Evolutionary conservation across 208 protist genomes (phyloP).

Genomic region (Acanthamoeba quina): DNA sequence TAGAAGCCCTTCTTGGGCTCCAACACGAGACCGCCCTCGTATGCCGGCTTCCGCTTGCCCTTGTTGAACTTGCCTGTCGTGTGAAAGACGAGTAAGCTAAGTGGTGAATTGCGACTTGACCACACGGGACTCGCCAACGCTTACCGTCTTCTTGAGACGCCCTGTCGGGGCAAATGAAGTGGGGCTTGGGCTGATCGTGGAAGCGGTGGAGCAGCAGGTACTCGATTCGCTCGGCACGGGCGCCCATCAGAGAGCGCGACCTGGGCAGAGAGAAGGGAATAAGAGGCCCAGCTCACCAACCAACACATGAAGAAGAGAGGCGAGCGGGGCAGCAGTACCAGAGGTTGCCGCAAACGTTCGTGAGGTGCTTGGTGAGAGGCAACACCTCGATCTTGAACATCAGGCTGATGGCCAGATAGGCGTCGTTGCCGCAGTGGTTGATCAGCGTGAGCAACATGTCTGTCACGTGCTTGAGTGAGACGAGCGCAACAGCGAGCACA

Average conservation of each 20-base stretch:
- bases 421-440: constrained; percentile 86
- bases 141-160: constrained; percentile 16
- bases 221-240: constrained; percentile 98
- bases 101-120: background rate
- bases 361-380: constrained; percentile 98
- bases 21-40: constrained; percentile 93
- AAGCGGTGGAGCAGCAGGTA: constrained; percentile 98
- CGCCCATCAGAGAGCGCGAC: constrained; percentile 92
- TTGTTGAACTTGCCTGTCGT: constrained; percentile 14
- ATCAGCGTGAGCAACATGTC: constrained; percentile 68
- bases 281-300: background rate
- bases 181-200: constrained; percentile 75
- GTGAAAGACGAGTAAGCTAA: background rate
- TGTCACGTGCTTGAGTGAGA: constrained; percentile 54
- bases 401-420: constrained; percentile 92
- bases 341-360: constrained; percentile 96
- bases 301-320: background rate
- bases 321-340: constrained; percentile 87
- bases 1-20: constrained; percentile 99
- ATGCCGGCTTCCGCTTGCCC: constrained; percentile 78
- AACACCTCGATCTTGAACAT: constrained; percentile 96
- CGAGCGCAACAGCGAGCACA: background rate
- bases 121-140: background rate
- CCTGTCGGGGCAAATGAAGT: constrained; percentile 53
- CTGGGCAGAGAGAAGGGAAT: background rate